Evolutionary conservation across 202 grass and related monocot species (phyloP), one percentile per base, ranked within the genome.

Genomic region (Panicum hallii): DNA sequence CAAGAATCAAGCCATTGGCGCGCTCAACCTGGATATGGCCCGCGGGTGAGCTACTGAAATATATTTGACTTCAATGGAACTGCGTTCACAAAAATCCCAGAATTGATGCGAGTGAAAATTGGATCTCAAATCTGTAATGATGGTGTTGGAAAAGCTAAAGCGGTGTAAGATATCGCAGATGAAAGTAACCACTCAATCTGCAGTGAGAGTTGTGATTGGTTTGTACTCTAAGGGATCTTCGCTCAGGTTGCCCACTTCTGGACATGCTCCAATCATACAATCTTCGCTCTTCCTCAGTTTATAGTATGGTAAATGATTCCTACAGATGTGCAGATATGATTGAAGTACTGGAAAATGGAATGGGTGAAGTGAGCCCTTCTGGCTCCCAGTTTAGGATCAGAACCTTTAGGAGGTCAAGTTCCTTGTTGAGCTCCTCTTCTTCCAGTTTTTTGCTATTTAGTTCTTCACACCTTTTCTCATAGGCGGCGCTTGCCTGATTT

Each of bases 211-310:
- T n/a, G n/a, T n/a, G n/a, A n/a, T n/a, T n/a, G n/a, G n/a, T n/a
- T n/a, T n/a, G n/a, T n/a, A 40, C 75, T 93, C 79, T 62, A 90
- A 48, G 48, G 78, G 66, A 66, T 98, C 95, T 16, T 91, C 93
- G 78, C 67, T 98, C 93, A 11, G 89, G 96, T 34, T 93, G 82
- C 43, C 89, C 88, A 79, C 84, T 95, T 86, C 91, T 94, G 81
- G 90, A 80, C 86, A 98, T 90, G 77, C 96, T 98, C 96, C 93
- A 98, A 65, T 98, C 91, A 4, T 98, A 98, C 45, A 98, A 84
- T 86, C 96, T 92, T 86, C 93, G 90, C 79, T 98, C 93, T 81
- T 95, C 91, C 49, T 94, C 90, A 13, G 82, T 93, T 50, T 91
- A 95, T 53, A 98, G 88, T 80, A 95, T 86, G 34, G 62, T 85